phyloP scores from a whole-genome alignment of 345 rosid species.

The Populus euphratica region DNA sequence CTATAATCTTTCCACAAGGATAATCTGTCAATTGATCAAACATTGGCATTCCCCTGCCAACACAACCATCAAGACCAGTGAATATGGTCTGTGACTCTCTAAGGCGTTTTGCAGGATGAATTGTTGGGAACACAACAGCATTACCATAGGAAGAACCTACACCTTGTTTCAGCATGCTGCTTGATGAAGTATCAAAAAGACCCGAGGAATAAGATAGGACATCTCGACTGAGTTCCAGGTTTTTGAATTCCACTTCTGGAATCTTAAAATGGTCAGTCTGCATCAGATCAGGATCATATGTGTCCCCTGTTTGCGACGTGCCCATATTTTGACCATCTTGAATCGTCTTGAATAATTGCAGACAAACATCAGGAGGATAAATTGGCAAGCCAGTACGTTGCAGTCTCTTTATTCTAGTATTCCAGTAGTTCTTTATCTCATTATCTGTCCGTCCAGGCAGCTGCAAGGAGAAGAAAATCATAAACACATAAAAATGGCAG shows the following conservation, averaged over 20 bases:
- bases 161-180: conserved; percentile 59
- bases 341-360: conserved; percentile 52
- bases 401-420: conserved; percentile 91
- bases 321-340: conserved; percentile 39
- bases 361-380: conserved; percentile 76
- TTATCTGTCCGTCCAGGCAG: conserved; percentile 98
- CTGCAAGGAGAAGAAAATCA: conserved; percentile 31
- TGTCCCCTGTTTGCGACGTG: conserved; percentile 35
- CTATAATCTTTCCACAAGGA: conserved; percentile 42
- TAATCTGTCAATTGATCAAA: conserved; percentile 40
- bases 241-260: conserved; percentile 64
- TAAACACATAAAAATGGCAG: background rate
- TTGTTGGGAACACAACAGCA: conserved; percentile 45
- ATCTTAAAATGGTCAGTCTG: conserved; percentile 49
- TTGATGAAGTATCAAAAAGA: conserved; percentile 50
- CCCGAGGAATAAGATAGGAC: conserved; percentile 55
- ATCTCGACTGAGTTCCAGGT: conserved; percentile 48
- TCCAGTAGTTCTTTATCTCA: conserved; percentile 99
- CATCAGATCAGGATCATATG: conserved; percentile 53
- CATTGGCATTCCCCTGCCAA: conserved; percentile 43
- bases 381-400: conserved; percentile 93
- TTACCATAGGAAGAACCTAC: conserved; percentile 52
- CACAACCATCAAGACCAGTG: conserved; percentile 40
- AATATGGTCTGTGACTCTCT: conserved; percentile 50
- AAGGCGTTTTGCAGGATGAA: conserved; percentile 55